Base-by-base conservation (phyloP, 768 basidiomycete species). In the Russula dissimulans region DNA sequence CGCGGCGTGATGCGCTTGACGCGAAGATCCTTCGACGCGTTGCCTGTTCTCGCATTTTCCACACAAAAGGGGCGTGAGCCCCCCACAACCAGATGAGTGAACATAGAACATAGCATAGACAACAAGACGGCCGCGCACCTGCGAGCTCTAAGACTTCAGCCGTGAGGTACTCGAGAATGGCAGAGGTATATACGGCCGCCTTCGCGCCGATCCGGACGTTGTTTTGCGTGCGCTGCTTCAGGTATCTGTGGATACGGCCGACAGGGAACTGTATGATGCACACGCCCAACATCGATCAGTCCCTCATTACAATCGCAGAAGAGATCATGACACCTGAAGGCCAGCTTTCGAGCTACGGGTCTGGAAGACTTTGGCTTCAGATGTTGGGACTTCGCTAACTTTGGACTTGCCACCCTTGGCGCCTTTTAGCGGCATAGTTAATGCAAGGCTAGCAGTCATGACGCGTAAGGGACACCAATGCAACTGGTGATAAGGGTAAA, bases 181-280 rank as follows among this genome's bases (percentile, higher is more conserved):
- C 94, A 41, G 90, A 86, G n/a, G 91, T 92, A 73, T 95, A 95
- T 15, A 97, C 95, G 9, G 95, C 93, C 31, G 94, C 94, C 72
- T 97, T 97, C n/a, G 93, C 95, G 32, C 94, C 95, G 65, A 98
- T 92, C 41, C 94, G 88, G 56, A 95, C 86, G 69, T 94, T 95
- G 74, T 95, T 87, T 71, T 93, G 90, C 17, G 91, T 95, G 65
- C 89, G 82, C 69, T 87, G 87, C 72, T 97, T 94, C 66, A 97
- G 76, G 75, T 91, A 95, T 77, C 95, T 84, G 71, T 98, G 95
- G 58, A 97, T 94, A 91, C 94, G 94, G 53, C 94, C 93, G 47
- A 97, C 95, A 41, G 94, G 93, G 73, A 97, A 97, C 92, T 94
- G 54, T 14, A 31, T 26, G 39, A 11, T 10, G 8, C 14, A 32